Percentiles rank a stretch among this genome's conserved stretches.
Conservation (phyloP, 2,329 filamentous ascomycete species). For the Fusarium longipes region DNA sequence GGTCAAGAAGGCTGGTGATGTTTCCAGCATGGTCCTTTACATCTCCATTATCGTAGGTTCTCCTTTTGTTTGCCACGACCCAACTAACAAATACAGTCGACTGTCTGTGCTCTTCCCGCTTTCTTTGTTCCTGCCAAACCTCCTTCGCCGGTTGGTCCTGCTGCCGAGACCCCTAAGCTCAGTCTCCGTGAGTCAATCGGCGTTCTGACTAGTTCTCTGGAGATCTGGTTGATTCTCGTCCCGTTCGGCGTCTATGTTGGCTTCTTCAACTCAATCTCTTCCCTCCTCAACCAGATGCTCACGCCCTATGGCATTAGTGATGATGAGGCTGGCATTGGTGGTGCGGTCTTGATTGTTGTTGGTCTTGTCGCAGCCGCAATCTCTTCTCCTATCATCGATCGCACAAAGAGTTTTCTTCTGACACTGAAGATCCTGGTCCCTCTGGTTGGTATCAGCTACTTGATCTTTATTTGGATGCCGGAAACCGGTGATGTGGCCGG, state of each 20-base stretch:
- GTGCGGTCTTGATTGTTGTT: constrained; percentile 88
- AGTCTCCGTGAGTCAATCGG: constrained; percentile 62
- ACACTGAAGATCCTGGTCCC: constrained; percentile 81
- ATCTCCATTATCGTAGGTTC: constrained; percentile 79
- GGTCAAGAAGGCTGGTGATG: constrained; percentile 70
- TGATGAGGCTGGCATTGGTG: constrained; percentile 87
- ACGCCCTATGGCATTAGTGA: constrained; percentile 86
- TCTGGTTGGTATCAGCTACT: constrained; percentile 76
- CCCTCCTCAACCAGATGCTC: constrained; percentile 90
- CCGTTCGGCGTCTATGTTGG: constrained; percentile 89
- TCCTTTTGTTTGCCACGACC: neutral
- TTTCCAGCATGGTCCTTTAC: constrained; percentile 87
- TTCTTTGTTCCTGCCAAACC: constrained; percentile 83
- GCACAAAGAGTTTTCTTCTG: constrained; percentile 80
- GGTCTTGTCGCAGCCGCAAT: constrained; percentile 83
- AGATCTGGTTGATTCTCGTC: constrained; percentile 83
- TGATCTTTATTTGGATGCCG: constrained; percentile 83
- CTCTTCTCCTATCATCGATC: constrained; percentile 83
- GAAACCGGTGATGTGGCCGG: constrained; percentile 69
- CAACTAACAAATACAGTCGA: constrained; percentile 48
- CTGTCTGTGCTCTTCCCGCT: constrained; percentile 72
- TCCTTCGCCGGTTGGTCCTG: constrained; percentile 80
- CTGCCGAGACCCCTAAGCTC: constrained; percentile 69
- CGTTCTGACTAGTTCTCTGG: constrained; percentile 66
- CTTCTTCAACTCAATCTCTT: constrained; percentile 92